These are phyloP conservation scores for Populus ilicifolia DNA, from an alignment of 345 rosid species.

Conservation along the genomic window DNA sequence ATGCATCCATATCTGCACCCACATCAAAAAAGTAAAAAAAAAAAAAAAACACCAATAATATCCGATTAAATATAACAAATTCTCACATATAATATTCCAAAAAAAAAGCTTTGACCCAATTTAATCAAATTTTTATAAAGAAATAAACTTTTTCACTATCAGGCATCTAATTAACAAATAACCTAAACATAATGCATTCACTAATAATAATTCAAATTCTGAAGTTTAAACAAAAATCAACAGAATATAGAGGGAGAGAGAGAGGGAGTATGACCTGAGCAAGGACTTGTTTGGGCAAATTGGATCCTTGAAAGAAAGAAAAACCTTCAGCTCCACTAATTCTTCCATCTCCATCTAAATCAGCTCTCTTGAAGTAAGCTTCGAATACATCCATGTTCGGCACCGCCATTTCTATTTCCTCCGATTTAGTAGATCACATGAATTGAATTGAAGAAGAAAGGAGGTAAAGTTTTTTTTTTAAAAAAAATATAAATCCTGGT, in stretches of 20 bases:
- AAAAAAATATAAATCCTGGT: neutral
- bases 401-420: conserved; percentile 40
- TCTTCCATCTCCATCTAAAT: conserved; percentile 92
- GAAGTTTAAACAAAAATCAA: neutral
- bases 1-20: conserved; percentile 74
- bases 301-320: conserved; percentile 84
- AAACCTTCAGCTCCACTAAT: conserved; percentile 95
- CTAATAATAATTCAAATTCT: too few species aligned
- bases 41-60: neutral
- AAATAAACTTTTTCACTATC: neutral
- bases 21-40: neutral
- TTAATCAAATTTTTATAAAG: neutral
- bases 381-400: conserved; percentile 78
- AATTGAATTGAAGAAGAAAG: neutral
- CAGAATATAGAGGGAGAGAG: neutral
- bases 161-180: neutral
- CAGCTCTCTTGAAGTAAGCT: conserved; percentile 77
- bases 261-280: conserved; percentile 56
- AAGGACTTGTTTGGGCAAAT: conserved; percentile 77
- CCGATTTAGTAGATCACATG: conserved; percentile 7
- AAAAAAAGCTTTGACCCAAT: neutral
- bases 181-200: neutral
- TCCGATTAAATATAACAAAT: neutral
- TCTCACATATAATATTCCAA: neutral
- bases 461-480: neutral